Base-by-base conservation (phyloP, 495 filamentous ascomycete species). In the Sphaerosporella brunnea region DNA sequence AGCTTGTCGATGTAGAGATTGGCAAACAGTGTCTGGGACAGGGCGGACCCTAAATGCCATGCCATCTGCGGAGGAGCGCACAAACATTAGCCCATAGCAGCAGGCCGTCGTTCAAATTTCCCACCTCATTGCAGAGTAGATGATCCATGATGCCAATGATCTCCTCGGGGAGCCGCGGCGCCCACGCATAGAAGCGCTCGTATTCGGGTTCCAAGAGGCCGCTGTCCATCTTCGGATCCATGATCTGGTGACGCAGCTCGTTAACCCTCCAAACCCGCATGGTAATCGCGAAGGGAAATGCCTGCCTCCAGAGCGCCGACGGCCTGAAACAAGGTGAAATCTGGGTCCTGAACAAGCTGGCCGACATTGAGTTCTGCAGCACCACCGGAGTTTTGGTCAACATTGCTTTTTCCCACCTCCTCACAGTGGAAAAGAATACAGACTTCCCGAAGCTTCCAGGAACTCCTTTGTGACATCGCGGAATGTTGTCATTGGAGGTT, bases 201-300 rank as follows among this genome's bases (percentile, higher is more conserved):
- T 93, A 96, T 51, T 82, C 75, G 43, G 88, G 79, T 51, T 93
- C 81, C 4, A 93, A 69, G 25, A 76, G 78, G 53, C 90, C 90
- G 59, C 83, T 94, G 60, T 97, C 90, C 90, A 97, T 96, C 63
- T 95, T 97, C 0, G 80, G 77, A 59, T 97, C 90, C 86, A 94
- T 93, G 49, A 97, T 88, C 90, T 97, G 41, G 19, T 44, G 36
- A 18, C 20, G 36, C 48, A 36, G 34, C 41, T 5, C 23, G 26
- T 46, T 20, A 46, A 32, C 23, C 4, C 23, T 15, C 38, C 47
- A 36, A 47, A 7, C 13, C 4, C 13, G 9, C 43, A 25, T 16
- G 4, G 5, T 25, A 10, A 44, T n/a, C n/a, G n/a, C n/a, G n/a
- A n/a, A n/a, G n/a, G n/a, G n/a, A n/a, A n/a, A n/a, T 20, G 66